phyloP scores from a whole-genome alignment of 192 early-diverging fungal genomes.

The Chytriomyces sp. region DNA sequence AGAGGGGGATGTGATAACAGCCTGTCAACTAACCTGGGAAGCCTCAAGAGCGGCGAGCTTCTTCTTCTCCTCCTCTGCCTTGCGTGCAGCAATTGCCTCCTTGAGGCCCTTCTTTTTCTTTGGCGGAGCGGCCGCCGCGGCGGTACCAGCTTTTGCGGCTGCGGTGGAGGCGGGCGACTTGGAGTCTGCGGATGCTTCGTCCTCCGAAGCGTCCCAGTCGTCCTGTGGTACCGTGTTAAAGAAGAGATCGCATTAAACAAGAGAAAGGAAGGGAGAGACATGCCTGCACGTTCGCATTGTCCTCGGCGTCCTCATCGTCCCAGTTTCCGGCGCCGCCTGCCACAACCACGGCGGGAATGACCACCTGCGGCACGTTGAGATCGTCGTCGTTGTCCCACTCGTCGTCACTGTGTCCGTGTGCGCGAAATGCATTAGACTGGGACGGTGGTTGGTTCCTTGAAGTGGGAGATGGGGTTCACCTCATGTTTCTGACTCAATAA shows the following conservation, averaged over 20 bases:
- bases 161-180: slow-evolving; percentile 20
- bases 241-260: neutral
- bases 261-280: neutral
- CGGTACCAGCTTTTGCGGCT: neutral
- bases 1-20: no score
- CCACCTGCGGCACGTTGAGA: slow-evolving; percentile 6
- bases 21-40: neutral
- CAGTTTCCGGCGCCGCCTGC: slow-evolving; percentile 1
- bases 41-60: slow-evolving; percentile 22
- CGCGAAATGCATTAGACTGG: neutral
- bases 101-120: slow-evolving; percentile 52
- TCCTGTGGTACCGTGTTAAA: neutral
- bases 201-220: slow-evolving; percentile 49
- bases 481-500: no score
- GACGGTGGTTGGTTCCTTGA: neutral
- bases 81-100: slow-evolving; percentile 42
- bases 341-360: slow-evolving; percentile 5
- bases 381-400: slow-evolving; percentile 30
- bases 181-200: slow-evolving; percentile 37
- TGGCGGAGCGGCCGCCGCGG: slow-evolving; percentile 27
- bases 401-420: slow-evolving; percentile 6
- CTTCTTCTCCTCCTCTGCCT: slow-evolving; percentile 48
- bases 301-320: slow-evolving; percentile 30
- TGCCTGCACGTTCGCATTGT: slow-evolving; percentile 6
- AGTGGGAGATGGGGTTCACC: neutral